phyloP scores from a whole-genome alignment of 2,329 filamentous ascomycete species.

The Arachnomyces sp. region DNA sequence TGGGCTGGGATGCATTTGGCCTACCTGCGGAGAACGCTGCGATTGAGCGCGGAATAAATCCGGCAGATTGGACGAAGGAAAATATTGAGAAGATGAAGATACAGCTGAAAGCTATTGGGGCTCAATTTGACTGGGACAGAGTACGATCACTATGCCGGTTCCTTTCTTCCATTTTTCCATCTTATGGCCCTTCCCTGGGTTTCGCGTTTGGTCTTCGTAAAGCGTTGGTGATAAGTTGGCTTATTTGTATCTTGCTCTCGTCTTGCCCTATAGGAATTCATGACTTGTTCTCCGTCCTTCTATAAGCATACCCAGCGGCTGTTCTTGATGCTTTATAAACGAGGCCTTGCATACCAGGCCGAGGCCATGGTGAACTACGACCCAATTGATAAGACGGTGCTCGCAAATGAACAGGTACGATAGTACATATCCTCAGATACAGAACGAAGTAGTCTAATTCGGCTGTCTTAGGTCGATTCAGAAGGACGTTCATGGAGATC shows the following conservation, averaged over 20 bases:
- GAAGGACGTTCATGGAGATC: constrained; percentile 81
- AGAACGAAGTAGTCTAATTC: constrained; percentile 1
- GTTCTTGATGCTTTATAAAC: constrained; percentile 67
- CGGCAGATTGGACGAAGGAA: constrained; percentile 65
- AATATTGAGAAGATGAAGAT: constrained; percentile 82
- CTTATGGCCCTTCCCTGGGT: too few species aligned
- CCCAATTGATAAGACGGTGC: constrained; percentile 77
- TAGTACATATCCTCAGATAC: constrained; percentile 1
- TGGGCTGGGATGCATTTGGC: constrained; percentile 92
- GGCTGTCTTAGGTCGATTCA: constrained; percentile 54
- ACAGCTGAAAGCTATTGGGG: constrained; percentile 71
- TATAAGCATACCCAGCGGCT: constrained; percentile 85
- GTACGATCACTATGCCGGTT: constrained; percentile 41
- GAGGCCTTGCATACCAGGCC: constrained; percentile 71
- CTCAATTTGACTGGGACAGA: constrained; percentile 71
- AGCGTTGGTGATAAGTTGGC: constrained; percentile 2
- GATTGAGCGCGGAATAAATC: constrained; percentile 70
- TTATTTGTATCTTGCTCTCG: constrained; percentile 9
- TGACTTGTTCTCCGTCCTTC: constrained; percentile 74
- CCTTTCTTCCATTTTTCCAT: background rate
- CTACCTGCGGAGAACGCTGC: constrained; percentile 87
- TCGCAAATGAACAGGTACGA: constrained; percentile 72
- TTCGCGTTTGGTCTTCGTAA: too few species aligned
- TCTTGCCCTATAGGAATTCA: constrained; percentile 67
- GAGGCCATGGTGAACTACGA: constrained; percentile 86